Base-by-base conservation (phyloP, 2,329 filamentous ascomycete genomes). In the Ceratocystis smalleyi region DNA sequence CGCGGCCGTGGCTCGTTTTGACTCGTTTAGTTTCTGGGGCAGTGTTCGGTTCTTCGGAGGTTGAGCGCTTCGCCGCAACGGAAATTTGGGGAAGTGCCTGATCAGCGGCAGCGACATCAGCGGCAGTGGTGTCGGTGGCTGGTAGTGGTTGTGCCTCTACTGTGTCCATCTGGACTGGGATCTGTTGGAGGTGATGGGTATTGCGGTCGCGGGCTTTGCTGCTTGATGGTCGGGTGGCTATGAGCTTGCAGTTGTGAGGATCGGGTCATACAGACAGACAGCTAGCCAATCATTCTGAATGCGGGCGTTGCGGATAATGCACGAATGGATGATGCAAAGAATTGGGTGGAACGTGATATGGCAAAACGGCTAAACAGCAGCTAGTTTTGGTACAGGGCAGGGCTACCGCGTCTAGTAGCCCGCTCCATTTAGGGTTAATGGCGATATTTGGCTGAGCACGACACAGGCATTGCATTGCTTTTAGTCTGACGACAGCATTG, bases 11-110 rank as follows among this genome's bases (percentile, higher is more conserved):
- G 54, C 54, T 57, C 32, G 54, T 57, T 57, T 57, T 57, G 8
- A 57, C 32, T 30, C 54, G 3, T n/a, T 57, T 57, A 7, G 54
- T 57, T n/a, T 57, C 54, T 5, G 54, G 54, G n/a, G 54, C 54
- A n/a, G 54, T n/a, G 35, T 30, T 57, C 6, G 54, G 54, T 35
- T 57, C 54, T 57, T 57, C 54, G 10, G 54, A 57, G n/a, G 54
- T 57, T 32, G 54, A 35, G 54, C 54, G 54, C 30, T 57, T 57
- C 27, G 54, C 54, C 15, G 15, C 24, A 35, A 35, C 27, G 27
- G 54, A 35, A n/a, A 8, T 35, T n/a, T 57, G 54, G 22, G 5
- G 30, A 3, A 35, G 54, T n/a, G 54, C 54, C 54, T 57, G 54
- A 19, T 57, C 17, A 8, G 54, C 27, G 54, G 17, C 54, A 15